Evolutionary conservation across 176 grass and related monocot genomes (phyloP), one percentile per base, ranked within the genome.

Genomic region (Oryza australiensis): DNA sequence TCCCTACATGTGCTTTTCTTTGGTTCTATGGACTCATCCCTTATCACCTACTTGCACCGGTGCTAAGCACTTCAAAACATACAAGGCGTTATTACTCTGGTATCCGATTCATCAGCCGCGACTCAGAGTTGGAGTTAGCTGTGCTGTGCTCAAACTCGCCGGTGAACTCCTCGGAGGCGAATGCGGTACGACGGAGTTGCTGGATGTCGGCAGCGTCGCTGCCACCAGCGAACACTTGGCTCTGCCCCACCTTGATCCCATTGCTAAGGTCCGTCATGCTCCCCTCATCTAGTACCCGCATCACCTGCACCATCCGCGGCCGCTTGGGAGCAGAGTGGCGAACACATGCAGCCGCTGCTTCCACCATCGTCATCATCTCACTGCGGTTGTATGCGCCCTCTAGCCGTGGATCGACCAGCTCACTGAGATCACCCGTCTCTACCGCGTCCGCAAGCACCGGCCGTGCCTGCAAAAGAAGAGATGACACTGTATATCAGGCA

Each of bases 281-380:
- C 26, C 87, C 84, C 11, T 90, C 66, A n/a, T 79, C 83, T 76
- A 97, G 81, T 7, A 88, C 90, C 76, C 92, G 82, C 78, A 90
- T 75, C 65, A 97, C 94, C 94, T 97, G 68, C 72, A 91, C 80
- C 90, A 94, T 92, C 62, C 86, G 86, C 1, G 94, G 92, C 2
- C 92, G 82, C 70, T 87, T 92, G 3, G 92, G 73, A 70, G 94
- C 94, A 9, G 91, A 92, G 66, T 94, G 91, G 3, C 94, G 94
- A 10, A 90, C 85, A 26, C 94, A 94, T 7, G 94, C 92, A 0
- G 94, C 89, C 1, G 92, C 94, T 2, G 73, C 88, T 83, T 97
- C 94, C 40, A 97, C 91, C 94, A 94, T 94, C 15, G 71, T 81
- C 35, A 70, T 73, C 89, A 97, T 92, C 77, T 97, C 76, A 1